phyloP scores from a whole-genome alignment of 2,329 filamentous ascomycete species.

The Penicillium brevicompactum region DNA sequence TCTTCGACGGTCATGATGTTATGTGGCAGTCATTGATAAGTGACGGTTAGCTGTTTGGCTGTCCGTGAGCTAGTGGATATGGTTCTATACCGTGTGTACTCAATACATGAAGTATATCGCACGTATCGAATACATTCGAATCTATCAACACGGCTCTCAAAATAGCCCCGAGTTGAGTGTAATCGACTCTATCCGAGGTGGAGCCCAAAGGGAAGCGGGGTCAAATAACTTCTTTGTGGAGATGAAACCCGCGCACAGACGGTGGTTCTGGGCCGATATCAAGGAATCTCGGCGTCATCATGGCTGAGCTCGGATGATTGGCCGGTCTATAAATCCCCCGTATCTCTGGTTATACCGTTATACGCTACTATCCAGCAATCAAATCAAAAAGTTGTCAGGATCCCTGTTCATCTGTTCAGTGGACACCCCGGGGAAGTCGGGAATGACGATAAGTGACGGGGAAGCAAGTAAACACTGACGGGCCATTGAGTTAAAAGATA shows the following conservation, averaged over 20 bases:
- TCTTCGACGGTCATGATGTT: not conserved
- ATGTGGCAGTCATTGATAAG: not conserved
- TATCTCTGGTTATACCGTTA: not conserved
- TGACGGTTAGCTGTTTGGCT: too few species aligned
- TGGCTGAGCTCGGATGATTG: constrained; percentile 7
- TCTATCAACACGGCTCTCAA: too few species aligned
- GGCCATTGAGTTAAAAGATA: too few species aligned
- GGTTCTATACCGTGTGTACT: not conserved
- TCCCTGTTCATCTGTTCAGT: not conserved
- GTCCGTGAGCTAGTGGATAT: not conserved
- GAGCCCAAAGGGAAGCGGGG: not conserved
- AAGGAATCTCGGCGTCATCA: constrained; percentile 20
- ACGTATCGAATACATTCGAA: not conserved
- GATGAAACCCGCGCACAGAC: constrained; percentile 13
- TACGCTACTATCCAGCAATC: not conserved
- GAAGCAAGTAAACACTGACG: too few species aligned
- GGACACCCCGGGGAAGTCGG: too few species aligned
- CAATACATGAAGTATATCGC: not conserved
- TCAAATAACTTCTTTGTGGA: not conserved
- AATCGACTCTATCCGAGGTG: not conserved
- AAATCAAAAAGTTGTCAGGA: constrained; percentile 5
- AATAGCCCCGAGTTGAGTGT: not conserved
- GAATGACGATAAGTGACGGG: constrained; percentile 15
- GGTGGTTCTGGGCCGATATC: constrained; percentile 15
- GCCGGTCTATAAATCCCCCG: not conserved